Conservation (phyloP, 1,284 basidiomycete species). For the Leccinum solheimii region DNA sequence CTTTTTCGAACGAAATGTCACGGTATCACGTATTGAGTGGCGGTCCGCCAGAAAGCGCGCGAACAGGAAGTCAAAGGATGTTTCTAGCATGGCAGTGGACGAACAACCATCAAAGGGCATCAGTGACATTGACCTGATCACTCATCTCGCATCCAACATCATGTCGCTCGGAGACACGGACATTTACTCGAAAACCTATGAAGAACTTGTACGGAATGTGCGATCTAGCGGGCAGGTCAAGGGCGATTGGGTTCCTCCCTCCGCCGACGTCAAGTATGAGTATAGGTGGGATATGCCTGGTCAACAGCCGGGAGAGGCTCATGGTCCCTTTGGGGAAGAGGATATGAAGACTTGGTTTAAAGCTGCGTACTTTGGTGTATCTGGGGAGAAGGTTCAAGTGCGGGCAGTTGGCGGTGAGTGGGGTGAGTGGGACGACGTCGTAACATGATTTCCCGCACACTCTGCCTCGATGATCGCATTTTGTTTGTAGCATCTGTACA, state of each 20-base stretch:
- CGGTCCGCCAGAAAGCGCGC: conserved; percentile 26
- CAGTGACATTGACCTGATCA: conserved; percentile 73
- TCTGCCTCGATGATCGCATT: neutral
- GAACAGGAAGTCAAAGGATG: conserved; percentile 39
- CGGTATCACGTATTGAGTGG: conserved; percentile 3
- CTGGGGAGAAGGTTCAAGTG: conserved; percentile 73
- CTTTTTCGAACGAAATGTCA: neutral
- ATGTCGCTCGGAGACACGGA: conserved; percentile 83
- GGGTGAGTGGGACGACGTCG: conserved; percentile 66
- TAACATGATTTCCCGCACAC: conserved; percentile 39
- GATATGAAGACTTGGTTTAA: conserved; percentile 76
- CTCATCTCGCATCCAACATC: conserved; percentile 78
- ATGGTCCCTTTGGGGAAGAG: conserved; percentile 75
- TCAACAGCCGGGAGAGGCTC: conserved; percentile 52
- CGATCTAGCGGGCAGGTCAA: conserved; percentile 70
- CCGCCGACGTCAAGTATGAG: conserved; percentile 73
- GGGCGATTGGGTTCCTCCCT: conserved; percentile 71
- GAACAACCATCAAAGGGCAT: conserved; percentile 39
- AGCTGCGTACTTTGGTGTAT: conserved; percentile 72
- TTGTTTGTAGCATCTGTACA: conserved; percentile 16
- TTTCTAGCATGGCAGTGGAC: conserved; percentile 50
- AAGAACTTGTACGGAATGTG: conserved; percentile 75
- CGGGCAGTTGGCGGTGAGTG: conserved; percentile 64
- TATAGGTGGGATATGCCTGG: conserved; percentile 72
- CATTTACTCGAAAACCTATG: conserved; percentile 81